Percentiles rank a stretch among this genome's conserved stretches.
Evolutionary conservation across 768 basidiomycete species (phyloP).

Genomic region (Tricholoma sp.): DNA sequence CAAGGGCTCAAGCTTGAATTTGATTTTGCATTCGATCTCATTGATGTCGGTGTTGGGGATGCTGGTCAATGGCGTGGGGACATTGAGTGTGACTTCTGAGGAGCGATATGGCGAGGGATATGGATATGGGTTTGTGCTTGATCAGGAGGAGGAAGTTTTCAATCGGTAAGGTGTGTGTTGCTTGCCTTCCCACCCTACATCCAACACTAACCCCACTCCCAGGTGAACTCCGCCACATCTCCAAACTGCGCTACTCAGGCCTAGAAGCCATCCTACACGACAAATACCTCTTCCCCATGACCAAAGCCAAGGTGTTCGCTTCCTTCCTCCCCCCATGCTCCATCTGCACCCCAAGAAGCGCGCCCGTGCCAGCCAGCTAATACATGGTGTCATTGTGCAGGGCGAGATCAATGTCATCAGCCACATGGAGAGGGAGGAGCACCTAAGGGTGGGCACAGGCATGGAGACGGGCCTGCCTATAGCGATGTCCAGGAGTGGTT

Average conservation of each 20-base stretch:
- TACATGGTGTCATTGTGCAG: constrained; percentile 76
- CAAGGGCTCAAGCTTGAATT: not conserved
- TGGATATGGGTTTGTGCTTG: not conserved
- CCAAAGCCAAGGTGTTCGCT: constrained; percentile 77
- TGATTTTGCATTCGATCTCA: not conserved
- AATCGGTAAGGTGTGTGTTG: constrained; percentile 70
- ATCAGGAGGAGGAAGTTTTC: constrained; percentile 11
- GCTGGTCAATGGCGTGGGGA: not conserved
- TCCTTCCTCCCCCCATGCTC: constrained; percentile 88
- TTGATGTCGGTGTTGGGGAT: not conserved
- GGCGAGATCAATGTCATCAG: constrained; percentile 85
- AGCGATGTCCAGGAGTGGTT: too few species aligned
- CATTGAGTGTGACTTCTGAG: not conserved
- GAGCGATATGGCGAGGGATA: not conserved
- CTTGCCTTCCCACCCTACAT: too few species aligned
- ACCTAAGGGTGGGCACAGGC: constrained; percentile 14
- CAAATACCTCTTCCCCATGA: constrained; percentile 89
- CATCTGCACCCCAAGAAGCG: constrained; percentile 84
- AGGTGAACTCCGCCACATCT: constrained; percentile 91
- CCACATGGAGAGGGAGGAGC: constrained; percentile 54
- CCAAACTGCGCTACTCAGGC: too few species aligned
- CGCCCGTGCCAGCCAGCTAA: constrained; percentile 81
- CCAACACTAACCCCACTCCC: constrained; percentile 2
- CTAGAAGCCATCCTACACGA: constrained; percentile 78
- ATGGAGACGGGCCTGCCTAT: not conserved